Base-by-base conservation (phyloP, 75 land plant species). In the Cryptomeria japonica region DNA sequence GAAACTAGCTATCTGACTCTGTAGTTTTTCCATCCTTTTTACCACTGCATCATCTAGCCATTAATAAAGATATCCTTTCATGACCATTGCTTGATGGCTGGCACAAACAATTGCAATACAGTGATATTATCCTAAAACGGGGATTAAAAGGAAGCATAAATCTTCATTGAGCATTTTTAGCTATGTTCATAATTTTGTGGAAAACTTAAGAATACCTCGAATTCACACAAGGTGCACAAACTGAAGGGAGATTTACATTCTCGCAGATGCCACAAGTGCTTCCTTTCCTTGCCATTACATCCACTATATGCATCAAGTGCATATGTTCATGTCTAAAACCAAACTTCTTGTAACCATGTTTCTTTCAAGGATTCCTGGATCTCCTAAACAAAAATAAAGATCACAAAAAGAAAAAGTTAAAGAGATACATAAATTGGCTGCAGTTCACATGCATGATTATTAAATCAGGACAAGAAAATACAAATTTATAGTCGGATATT, bases 201-300 rank as follows among this genome's bases (percentile, higher is more conserved):
- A 41, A 36, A 77, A 84, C 16, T 47, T 49, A 58, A 42, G 41
- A 13, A 19, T 82, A 96, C 97, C 97, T 89, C 85, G 80, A 87
- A 91, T 96, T 95, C 80, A 93, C 93, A 85, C 97, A 96, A 76
- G 58, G 11, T 42, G 92, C 64, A 89, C 97, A 96, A 56, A 93
- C 91, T n/a, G 96, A 89, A 49, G 97, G 91, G 76, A 86, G 91
- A 87, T 96, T 95, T 38, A 91, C 88, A 78, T 85, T 91, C 82
- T 96, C 97, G 53, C 96, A 96, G 5, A 95, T 86, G 51, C 95
- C 92, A 84, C 97, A 96, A 80, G 85, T 84, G 86, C 89, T 86
- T 36, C 84, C 38, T 85, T 89, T 93, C 84, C 89, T 89, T 39
- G 91, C 92, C 96, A 93, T 93, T 73, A 16, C 55, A 64, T 49